Conservation (phyloP, 2,329 filamentous ascomycete species). For the Furcasterigmium sp. region DNA sequence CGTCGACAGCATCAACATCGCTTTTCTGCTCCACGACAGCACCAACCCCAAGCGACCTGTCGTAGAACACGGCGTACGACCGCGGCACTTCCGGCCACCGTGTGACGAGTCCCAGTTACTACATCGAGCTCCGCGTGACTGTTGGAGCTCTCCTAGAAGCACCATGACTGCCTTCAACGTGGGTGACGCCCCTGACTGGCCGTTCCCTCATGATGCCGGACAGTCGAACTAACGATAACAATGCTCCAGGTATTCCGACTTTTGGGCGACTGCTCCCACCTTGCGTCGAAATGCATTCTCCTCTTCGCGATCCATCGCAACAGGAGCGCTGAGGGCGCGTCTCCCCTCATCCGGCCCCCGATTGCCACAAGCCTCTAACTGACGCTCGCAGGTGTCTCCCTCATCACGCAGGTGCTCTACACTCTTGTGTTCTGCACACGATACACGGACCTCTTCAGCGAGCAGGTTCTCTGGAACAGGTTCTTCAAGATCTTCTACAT, state of each 20-base stretch:
- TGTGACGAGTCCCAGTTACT: conserved; percentile 1
- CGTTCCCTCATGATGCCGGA: background rate
- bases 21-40: background rate
- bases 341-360: background rate
- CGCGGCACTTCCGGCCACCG: background rate
- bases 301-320: conserved; percentile 89
- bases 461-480: conserved; percentile 61
- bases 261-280: conserved; percentile 78
- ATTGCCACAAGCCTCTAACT: conserved; percentile 10
- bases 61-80: background rate
- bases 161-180: conserved; percentile 37
- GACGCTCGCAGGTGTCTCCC: conserved; percentile 66
- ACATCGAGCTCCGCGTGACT: conserved; percentile 1
- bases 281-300: conserved; percentile 81
- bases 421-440: conserved; percentile 78
- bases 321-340: conserved; percentile 71
- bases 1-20: background rate
- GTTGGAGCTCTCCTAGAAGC: conserved; percentile 10
- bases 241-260: conserved; percentile 61
- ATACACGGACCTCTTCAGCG: conserved; percentile 75
- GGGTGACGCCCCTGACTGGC: conserved; percentile 12
- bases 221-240: conserved; percentile 5
- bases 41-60: background rate
- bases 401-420: conserved; percentile 88
- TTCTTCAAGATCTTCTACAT: conserved; percentile 90